phyloP scores from a whole-genome alignment of 202 grass and related monocot genomes.

The Setaria italica region DNA sequence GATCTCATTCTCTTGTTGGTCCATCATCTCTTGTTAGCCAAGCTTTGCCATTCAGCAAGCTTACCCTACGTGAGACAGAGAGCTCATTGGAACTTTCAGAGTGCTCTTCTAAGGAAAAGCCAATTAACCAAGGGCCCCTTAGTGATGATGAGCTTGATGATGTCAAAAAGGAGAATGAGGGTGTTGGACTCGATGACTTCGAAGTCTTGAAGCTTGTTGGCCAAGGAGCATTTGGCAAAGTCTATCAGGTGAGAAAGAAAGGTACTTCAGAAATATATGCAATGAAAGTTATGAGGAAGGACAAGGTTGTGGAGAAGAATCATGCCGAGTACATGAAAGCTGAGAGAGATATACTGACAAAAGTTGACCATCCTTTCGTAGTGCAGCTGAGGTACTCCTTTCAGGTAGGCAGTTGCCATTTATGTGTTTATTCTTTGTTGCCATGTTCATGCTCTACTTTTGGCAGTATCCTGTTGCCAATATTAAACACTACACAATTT shows the following conservation, averaged over 20 bases:
- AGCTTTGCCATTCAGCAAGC: slow-evolving; percentile 72
- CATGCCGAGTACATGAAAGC: slow-evolving; percentile 99
- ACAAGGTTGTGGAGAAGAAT: slow-evolving; percentile 97
- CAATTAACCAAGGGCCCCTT: slow-evolving; percentile 42
- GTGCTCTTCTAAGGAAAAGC: slow-evolving; percentile 56
- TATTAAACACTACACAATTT: slow-evolving; percentile 24
- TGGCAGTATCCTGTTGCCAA: slow-evolving; percentile 25
- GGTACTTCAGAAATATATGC: slow-evolving; percentile 95
- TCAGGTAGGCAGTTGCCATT: slow-evolving; percentile 64
- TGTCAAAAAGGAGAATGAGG: slow-evolving; percentile 59
- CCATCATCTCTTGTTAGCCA: slow-evolving; percentile 76
- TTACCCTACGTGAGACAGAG: slow-evolving; percentile 70
- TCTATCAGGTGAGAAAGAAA: slow-evolving; percentile 96
- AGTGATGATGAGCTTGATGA: slow-evolving; percentile 52
- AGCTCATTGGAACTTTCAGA: slow-evolving; percentile 75
- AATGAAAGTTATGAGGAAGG: slow-evolving; percentile 99
- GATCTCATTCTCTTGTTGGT: slow-evolving; percentile 95
- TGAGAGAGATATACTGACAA: slow-evolving; percentile 98
- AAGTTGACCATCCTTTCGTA: slow-evolving; percentile 95
- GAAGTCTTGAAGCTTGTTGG: slow-evolving; percentile 96
- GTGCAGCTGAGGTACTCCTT: slow-evolving; percentile 98
- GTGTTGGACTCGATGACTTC: slow-evolving; percentile 84
- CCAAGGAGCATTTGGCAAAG: slow-evolving; percentile 97
- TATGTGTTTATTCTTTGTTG: slow-evolving; percentile 16
- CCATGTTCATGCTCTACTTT: slow-evolving; percentile 30